Evolutionary conservation across 768 basidiomycete genomes (phyloP).

Genomic region (Dendrothele bispora): DNA sequence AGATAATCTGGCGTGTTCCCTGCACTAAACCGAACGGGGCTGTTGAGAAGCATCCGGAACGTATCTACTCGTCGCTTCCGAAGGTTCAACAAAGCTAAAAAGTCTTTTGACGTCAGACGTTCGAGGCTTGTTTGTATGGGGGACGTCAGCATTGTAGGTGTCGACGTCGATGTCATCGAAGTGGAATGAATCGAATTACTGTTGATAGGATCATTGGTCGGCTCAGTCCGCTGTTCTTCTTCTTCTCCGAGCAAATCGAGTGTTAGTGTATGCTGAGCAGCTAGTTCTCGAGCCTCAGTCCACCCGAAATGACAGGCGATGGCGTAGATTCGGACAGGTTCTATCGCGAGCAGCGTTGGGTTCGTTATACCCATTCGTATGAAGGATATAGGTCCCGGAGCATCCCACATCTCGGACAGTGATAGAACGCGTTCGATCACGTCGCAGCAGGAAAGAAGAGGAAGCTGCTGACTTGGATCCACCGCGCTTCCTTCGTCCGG

Average conservation of each 20-base stretch:
- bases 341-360: constrained; percentile 41
- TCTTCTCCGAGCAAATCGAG: constrained; percentile 46
- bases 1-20: constrained; percentile 43
- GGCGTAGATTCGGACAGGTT: constrained; percentile 53
- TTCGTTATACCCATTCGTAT: constrained; percentile 54
- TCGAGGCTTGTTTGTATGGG: constrained; percentile 30
- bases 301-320: constrained; percentile 64
- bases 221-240: background rate
- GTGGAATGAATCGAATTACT: too few relatives aligned
- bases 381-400: constrained; percentile 56
- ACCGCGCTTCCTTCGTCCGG: constrained; percentile 35
- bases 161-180: background rate
- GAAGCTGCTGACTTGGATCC: constrained; percentile 50
- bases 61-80: constrained; percentile 53
- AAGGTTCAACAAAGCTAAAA: constrained; percentile 55
- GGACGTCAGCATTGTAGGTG: background rate
- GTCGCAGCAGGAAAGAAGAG: constrained; percentile 59
- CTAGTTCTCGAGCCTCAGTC: constrained; percentile 53
- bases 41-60: constrained; percentile 51
- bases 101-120: constrained; percentile 49
- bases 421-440: constrained; percentile 52
- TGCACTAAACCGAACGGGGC: constrained; percentile 58
- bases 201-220: too few relatives aligned
- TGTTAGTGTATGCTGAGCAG: constrained; percentile 56
- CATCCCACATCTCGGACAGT: constrained; percentile 72